These are phyloP conservation scores for Thelonectria rubi DNA, from an alignment of 2,329 filamentous ascomycete species.

Conservation along the genomic window DNA sequence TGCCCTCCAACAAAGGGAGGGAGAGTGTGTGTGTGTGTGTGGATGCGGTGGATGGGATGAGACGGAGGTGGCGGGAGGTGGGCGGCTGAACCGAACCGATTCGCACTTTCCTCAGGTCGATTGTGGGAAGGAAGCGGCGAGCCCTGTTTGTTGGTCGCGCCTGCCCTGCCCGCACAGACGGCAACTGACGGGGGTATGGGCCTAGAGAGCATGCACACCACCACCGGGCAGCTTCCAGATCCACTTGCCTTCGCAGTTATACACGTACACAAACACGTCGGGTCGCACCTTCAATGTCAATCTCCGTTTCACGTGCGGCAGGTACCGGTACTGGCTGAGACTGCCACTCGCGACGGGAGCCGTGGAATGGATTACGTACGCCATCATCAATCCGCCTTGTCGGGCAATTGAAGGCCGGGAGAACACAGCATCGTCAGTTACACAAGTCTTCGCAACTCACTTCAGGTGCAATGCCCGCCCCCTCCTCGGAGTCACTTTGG, in stretches of 20 bases:
- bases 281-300: not conserved
- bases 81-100: conserved; percentile 18
- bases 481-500: not conserved
- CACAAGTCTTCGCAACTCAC: not conserved
- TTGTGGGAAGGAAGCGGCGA: no score
- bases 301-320: conserved; percentile 18
- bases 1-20: not conserved
- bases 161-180: conserved; percentile 13
- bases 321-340: conserved; percentile 18
- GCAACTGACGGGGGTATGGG: no score
- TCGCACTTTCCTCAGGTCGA: conserved; percentile 5
- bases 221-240: not conserved
- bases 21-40: not conserved
- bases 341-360: not conserved
- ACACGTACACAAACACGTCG: not conserved
- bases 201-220: conserved; percentile 5
- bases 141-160: not conserved
- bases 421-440: not conserved
- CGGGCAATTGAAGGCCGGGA: not conserved
- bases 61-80: conserved; percentile 19
- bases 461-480: not conserved
- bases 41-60: not conserved
- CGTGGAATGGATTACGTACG: conserved; percentile 3
- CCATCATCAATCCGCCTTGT: conserved; percentile 5
- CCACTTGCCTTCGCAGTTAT: not conserved